Conservation (phyloP, 495 filamentous ascomycete species). For the Clohesyomyces aquaticus region DNA sequence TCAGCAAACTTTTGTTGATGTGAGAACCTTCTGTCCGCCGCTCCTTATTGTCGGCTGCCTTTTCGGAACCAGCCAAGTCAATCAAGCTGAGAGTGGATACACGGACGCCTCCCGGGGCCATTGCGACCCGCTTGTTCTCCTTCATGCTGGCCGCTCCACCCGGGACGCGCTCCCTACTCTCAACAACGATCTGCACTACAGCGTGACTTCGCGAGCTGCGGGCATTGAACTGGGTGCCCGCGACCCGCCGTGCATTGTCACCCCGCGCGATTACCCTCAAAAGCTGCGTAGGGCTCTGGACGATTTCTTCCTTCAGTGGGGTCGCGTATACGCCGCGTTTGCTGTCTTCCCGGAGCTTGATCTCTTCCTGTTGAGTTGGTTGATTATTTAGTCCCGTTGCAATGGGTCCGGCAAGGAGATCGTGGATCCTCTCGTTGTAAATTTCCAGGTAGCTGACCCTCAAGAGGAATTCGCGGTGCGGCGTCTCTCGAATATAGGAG, state of each 20-base stretch:
- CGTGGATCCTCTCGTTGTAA: constrained; percentile 97
- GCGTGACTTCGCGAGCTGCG: constrained; percentile 97
- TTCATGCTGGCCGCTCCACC: constrained; percentile 44
- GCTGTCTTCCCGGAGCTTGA: constrained; percentile 93
- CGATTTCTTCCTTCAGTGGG: constrained; percentile 96
- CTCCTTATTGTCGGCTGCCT: constrained; percentile 94
- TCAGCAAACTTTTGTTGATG: constrained; percentile 97
- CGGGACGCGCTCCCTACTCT: constrained; percentile 83
- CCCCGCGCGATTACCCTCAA: constrained; percentile 93
- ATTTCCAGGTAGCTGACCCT: constrained; percentile 98
- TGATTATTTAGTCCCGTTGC: constrained; percentile 44
- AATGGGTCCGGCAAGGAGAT: constrained; percentile 77
- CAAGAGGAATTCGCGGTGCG: constrained; percentile 89
- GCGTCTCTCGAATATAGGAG: constrained; percentile 96
- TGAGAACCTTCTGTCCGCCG: constrained; percentile 92
- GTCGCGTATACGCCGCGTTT: constrained; percentile 96
- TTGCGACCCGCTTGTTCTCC: constrained; percentile 74
- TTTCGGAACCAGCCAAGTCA: constrained; percentile 93
- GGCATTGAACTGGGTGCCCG: constrained; percentile 94
- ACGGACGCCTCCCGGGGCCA: constrained; percentile 86
- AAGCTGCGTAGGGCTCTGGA: constrained; percentile 94
- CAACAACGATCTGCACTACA: constrained; percentile 97
- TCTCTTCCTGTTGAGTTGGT: constrained; percentile 75
- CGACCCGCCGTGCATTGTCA: constrained; percentile 84
- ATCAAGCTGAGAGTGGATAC: constrained; percentile 95